Base-by-base conservation (phyloP, 306 rosid species). In the Dryas alaskensis region DNA sequence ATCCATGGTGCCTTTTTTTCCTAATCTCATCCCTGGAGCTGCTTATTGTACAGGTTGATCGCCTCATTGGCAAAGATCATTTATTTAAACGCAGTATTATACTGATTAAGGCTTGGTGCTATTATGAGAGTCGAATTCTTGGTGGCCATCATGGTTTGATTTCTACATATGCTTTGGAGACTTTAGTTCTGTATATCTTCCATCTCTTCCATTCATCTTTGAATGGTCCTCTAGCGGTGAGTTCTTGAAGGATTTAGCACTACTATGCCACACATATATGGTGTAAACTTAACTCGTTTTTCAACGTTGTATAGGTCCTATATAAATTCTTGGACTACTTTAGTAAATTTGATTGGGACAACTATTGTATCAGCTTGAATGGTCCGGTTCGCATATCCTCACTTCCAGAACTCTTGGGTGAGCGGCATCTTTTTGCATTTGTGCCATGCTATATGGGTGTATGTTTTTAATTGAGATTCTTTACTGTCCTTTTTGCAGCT, bases 261-360 rank as follows among this genome's bases (percentile, higher is more conserved):
- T 49, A 58, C 53, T 49, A 37, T 27, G 47, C 52, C 55, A 48
- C 40, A 1, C 46, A 46, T 57, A 45, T 65, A 31, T 70, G 57
- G 17, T 42, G 6, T n/a, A 54, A 53, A 52, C 16, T 48, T 78
- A 45, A 70, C 72, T 73, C 50, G 42, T 74, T 27, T 40, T 62
- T 25, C 17, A 53, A 57, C 43, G 22, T 68, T 50, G 51, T 55
- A 25, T 87, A 93, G 98, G 98, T 90, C 79, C 86, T 93, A 60
- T 93, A 86, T 67, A 87, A 88, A 80, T 93, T 93, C 87, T 84
- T 93, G 89, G 89, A 89, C 80, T 91, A 93, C 82, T 93, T 93
- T 76, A 87, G 98, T 87, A 93, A 86, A 80, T 93, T 93, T 80
- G 97, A 93, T 71, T 93, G 98, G 98, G 98, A 93, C 74, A 89